Percentiles rank a stretch among this genome's conserved stretches.
Evolutionary conservation across 2,329 filamentous ascomycete genomes (phyloP).

Genomic region (Exophiala calicioides): DNA sequence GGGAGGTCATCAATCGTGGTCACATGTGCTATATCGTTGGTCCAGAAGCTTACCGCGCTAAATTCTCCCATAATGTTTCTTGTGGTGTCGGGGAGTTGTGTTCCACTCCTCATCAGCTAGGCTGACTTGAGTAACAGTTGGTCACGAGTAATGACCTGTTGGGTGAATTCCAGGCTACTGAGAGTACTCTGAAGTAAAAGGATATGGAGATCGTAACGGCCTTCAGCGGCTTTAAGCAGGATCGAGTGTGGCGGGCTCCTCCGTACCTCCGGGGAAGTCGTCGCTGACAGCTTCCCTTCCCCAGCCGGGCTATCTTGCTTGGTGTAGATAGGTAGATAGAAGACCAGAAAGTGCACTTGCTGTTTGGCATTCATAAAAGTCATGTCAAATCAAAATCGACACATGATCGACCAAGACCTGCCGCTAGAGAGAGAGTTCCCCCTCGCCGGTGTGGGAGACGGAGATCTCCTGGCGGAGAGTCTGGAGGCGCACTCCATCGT

Average conservation of each 20-base stretch:
- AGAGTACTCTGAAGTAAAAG: background rate
- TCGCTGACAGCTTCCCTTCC: too few relatives aligned
- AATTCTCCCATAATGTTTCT: conserved; percentile 19
- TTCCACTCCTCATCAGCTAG: background rate
- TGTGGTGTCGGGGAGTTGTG: conserved; percentile 2
- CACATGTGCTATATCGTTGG: conserved; percentile 16
- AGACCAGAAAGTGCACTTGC: too few relatives aligned
- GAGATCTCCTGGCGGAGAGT: too few relatives aligned
- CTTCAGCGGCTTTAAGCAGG: conserved; percentile 23
- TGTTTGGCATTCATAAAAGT: too few relatives aligned
- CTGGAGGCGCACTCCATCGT: too few relatives aligned
- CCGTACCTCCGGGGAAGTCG: conserved; percentile 18
- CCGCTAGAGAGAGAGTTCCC: too few relatives aligned
- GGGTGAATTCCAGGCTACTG: background rate
- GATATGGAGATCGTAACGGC: background rate
- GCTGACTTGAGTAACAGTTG: too few relatives aligned
- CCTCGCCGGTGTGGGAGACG: too few relatives aligned
- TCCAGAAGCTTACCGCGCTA: conserved; percentile 17
- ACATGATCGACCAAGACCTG: too few relatives aligned
- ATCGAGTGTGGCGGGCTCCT: conserved; percentile 13
- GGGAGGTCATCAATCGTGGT: background rate
- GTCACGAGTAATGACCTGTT: too few relatives aligned
- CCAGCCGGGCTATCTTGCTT: background rate
- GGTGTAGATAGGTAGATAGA: too few relatives aligned
- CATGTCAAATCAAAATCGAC: too few relatives aligned